phyloP scores from a whole-genome alignment of 352 stramenopile species.

The Thalassiosira mediterranea region DNA sequence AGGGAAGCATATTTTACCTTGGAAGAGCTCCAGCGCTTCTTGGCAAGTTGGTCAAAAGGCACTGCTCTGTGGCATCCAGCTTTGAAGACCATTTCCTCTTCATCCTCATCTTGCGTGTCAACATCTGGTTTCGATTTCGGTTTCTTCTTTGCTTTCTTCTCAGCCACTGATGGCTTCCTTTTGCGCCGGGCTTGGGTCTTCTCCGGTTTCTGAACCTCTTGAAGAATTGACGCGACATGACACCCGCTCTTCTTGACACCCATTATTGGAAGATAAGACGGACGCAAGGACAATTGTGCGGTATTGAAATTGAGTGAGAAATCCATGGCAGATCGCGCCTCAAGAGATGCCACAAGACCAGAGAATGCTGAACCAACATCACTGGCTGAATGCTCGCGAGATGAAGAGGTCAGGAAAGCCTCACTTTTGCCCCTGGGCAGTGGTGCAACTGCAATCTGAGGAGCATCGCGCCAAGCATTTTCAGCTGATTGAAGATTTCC shows the following conservation, averaged over 20 bases:
- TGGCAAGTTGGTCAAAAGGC: constrained; percentile 40
- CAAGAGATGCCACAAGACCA: constrained; percentile 20
- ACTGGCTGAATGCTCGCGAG: neutral
- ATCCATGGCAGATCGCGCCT: constrained; percentile 18
- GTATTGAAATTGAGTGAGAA: constrained; percentile 30
- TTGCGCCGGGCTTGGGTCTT: neutral
- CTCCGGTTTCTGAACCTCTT: constrained; percentile 12
- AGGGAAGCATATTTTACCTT: constrained; percentile 36
- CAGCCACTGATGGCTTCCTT: constrained; percentile 1
- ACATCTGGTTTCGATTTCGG: constrained; percentile 14
- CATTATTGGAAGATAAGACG: constrained; percentile 36
- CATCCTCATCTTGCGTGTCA: constrained; percentile 15
- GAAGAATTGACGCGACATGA: constrained; percentile 12
- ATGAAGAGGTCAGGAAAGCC: constrained; percentile 1
- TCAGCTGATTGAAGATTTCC: too few species aligned
- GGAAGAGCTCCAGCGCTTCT: constrained; percentile 32
- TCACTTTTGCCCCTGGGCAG: too few species aligned
- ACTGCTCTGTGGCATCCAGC: constrained; percentile 35
- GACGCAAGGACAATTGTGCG: constrained; percentile 17
- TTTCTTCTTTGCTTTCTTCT: constrained; percentile 8
- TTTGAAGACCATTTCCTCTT: constrained; percentile 36
- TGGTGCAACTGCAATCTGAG: too few species aligned
- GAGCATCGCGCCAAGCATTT: too few species aligned
- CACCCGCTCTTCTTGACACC: constrained; percentile 17
- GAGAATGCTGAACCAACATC: constrained; percentile 16